Evolutionary conservation across 2,329 filamentous ascomycete genomes (phyloP), one percentile per base, ranked within the genome.

Genomic region (Colletotrichum eremochloae): DNA sequence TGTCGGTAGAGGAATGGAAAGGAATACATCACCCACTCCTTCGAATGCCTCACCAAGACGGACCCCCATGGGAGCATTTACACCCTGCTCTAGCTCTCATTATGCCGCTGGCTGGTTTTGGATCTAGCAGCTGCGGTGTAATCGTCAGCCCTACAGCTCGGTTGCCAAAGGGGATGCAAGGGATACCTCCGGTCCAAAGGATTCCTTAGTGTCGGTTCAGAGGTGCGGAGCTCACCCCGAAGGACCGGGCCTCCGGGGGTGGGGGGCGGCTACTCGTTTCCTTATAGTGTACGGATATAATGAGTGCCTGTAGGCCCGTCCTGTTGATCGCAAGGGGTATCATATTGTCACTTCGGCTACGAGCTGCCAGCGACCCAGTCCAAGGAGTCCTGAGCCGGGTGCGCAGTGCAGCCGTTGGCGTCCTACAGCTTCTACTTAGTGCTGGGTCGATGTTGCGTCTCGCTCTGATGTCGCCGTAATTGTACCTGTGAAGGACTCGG

Each of bases 251-350:
- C 20, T 38, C 44, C 14, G 9, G 38, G 14, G 40, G 5, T 15
- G 38, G 15, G 58, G 11, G 57, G 38, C 56, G 50, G 57, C 44
- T n/a, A 24, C 5, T 42, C 24, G 0, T 48, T 67, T 50, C 56
- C 50, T 62, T 50, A 24, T 24, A 24, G 46, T 42, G 15, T 31
- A 42, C 1, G 24, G 24, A 24, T 24, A 24, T 24, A 24, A 24
- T 24, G 24, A 31, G 20, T 44, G 40, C 20, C 44, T 46, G 44
- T 18, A 20, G 44, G 18, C n/a, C 18, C 42, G 18, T 46, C 18
- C 42, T 44, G 20, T 31, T 14, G 18, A 63, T 57, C 58, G 50
- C 64, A 52, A 67, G 18, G 56, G 38, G 15, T 71, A 38, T 63
- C 48, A 55, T 56, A 42, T 36, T 62, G 63, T 57, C 40, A 50